Evolutionary conservation across 768 basidiomycete genomes (phyloP).

Genomic region (Cystofilobasidium capitatum): DNA sequence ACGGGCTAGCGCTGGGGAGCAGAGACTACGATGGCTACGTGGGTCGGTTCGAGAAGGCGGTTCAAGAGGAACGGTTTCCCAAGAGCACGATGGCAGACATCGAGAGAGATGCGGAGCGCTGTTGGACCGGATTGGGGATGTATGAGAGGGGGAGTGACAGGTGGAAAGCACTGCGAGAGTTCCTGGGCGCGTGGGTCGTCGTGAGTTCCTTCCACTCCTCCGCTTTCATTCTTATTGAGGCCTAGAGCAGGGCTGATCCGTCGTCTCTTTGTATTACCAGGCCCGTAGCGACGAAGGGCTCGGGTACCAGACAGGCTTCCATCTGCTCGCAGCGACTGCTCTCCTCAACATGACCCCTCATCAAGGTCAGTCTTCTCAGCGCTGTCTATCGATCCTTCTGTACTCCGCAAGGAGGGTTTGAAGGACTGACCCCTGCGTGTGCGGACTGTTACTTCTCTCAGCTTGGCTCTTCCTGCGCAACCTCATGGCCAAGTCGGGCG

Average conservation of each 20-base stretch:
- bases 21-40: conserved; percentile 16
- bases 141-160: conserved; percentile 8
- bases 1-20: neutral
- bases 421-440: no score
- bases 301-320: conserved; percentile 13
- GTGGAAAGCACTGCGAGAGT: conserved; percentile 18
- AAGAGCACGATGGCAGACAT: neutral
- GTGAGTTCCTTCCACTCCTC: neutral
- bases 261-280: neutral
- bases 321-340: conserved; percentile 19
- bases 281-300: conserved; percentile 25
- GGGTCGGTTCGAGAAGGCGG: conserved; percentile 12
- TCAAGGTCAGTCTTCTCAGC: neutral
- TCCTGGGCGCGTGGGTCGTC: conserved; percentile 24
- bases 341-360: conserved; percentile 23
- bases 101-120: conserved; percentile 2
- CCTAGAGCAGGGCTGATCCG: neutral
- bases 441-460: neutral
- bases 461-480: conserved; percentile 22
- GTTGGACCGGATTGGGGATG: conserved; percentile 12
- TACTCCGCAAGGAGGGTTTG: no score
- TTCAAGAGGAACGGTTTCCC: conserved; percentile 9
- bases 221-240: neutral
- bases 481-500: conserved; percentile 16
- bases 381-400: neutral